These are phyloP conservation scores for Sphagnum contortum DNA, from an alignment of 225 moss, liverwort and hornwort species.

Conservation along the genomic window DNA sequence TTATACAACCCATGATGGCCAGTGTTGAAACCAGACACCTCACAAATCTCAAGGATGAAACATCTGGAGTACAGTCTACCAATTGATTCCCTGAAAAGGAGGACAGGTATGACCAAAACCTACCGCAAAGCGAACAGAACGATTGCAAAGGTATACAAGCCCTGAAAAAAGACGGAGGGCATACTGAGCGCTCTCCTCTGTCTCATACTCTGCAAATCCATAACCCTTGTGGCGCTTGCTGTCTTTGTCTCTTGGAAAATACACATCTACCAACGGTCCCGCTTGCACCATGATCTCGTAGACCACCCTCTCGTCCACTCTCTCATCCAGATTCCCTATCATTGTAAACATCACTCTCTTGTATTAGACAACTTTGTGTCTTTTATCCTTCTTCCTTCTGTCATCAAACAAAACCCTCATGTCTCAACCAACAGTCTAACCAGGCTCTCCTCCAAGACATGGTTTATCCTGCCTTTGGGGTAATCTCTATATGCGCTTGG, in stretches of 20 bases:
- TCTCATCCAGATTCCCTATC: conserved; percentile 46
- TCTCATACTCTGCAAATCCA: conserved; percentile 33
- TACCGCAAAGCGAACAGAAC: conserved; percentile 27
- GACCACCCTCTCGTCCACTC: conserved; percentile 41
- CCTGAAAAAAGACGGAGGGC: conserved; percentile 37
- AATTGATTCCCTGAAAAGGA: no score
- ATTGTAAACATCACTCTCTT: neutral
- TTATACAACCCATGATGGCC: no score
- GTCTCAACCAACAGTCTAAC: no score
- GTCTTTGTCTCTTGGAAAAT: conserved; percentile 39
- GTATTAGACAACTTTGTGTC: neutral
- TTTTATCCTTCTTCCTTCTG: neutral
- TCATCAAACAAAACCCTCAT: neutral
- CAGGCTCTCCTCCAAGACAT: no score
- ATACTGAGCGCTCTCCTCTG: conserved; percentile 37
- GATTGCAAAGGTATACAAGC: conserved; percentile 26
- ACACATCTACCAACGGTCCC: conserved; percentile 32
- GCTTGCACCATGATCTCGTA: conserved; percentile 58
- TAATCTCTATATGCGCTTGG: no score
- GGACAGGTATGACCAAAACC: neutral
- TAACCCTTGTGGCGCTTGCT: conserved; percentile 41
- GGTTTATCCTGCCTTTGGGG: no score
- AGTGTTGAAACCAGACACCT: no score
- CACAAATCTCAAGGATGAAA: no score
- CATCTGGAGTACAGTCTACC: no score